phyloP scores from a whole-genome alignment of 176 grass and related monocot species.

The Hyparrhenia diplandra region DNA sequence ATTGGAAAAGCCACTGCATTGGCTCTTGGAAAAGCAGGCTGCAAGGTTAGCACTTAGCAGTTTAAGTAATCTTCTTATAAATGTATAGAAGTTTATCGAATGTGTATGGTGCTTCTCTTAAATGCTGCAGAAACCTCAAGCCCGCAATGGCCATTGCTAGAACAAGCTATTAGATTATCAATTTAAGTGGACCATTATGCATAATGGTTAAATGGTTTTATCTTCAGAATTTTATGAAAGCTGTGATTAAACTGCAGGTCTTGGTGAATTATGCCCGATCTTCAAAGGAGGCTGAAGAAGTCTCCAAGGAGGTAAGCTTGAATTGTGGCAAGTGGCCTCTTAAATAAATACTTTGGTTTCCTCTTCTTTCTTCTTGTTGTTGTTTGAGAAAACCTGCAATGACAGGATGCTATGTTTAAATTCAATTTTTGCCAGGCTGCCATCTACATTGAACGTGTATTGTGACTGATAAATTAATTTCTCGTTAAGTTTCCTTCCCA shows the following conservation, averaged over 20 bases:
- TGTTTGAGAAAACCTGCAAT: too few relatives aligned
- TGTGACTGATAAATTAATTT: neutral
- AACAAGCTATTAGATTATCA: neutral
- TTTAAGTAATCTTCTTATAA: neutral
- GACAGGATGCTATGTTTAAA: neutral
- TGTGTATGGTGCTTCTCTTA: neutral
- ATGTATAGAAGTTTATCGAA: neutral
- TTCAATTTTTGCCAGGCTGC: neutral
- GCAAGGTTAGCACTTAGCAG: constrained; percentile 57
- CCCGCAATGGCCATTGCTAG: neutral
- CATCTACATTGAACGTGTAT: neutral
- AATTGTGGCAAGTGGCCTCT: neutral
- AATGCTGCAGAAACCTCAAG: too few relatives aligned
- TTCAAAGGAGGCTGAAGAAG: constrained; percentile 91
- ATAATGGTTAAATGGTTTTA: neutral
- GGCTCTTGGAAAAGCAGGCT: constrained; percentile 83
- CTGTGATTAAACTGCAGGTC: constrained; percentile 43
- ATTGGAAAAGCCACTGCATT: constrained; percentile 82
- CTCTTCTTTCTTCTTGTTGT: neutral
- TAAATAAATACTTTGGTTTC: neutral
- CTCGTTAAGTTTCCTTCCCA: neutral
- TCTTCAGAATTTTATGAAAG: neutral
- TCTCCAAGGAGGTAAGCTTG: constrained; percentile 60
- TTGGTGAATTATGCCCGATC: constrained; percentile 97
- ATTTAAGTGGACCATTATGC: neutral